A percentile compares a stretch with the other conserved stretches of the same genome.
phyloP scores from a whole-genome alignment of 805 yeast genomes.

The Candida chilensis region DNA sequence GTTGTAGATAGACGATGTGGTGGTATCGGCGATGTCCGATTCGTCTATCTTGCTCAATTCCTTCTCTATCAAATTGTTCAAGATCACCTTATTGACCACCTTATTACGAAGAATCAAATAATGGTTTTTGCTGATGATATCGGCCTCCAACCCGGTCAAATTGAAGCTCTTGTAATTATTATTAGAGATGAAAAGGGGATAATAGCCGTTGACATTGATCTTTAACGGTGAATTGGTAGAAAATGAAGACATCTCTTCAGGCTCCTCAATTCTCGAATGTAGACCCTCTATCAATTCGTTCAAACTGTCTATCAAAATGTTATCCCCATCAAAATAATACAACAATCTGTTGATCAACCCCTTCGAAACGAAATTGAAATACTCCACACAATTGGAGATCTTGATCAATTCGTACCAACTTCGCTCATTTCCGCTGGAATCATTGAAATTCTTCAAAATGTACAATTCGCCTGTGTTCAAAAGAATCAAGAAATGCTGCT shows the following conservation, averaged over 20 bases:
- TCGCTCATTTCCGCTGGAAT: no score
- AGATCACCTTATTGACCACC: constrained; percentile 28
- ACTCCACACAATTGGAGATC: constrained; percentile 19
- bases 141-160: constrained; percentile 22
- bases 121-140: constrained; percentile 10
- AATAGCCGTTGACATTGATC: constrained; percentile 13
- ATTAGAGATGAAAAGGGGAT: constrained; percentile 14
- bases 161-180: constrained; percentile 14
- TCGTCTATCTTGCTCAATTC: constrained; percentile 18
- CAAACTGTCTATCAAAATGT: constrained; percentile 14
- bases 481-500: constrained; percentile 23
- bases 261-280: constrained; percentile 9
- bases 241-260: constrained; percentile 3
- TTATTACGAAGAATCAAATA: constrained; percentile 15
- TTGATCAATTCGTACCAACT: constrained; percentile 15
- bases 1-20: constrained; percentile 12
- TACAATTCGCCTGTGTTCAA: constrained; percentile 27
- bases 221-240: constrained; percentile 11
- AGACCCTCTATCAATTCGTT: constrained; percentile 11
- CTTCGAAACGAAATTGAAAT: constrained; percentile 9
- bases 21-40: constrained; percentile 5
- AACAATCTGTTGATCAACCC: constrained; percentile 5
- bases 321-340: constrained; percentile 17
- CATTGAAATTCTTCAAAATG: constrained; percentile 18
- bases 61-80: constrained; percentile 37